phyloP scores from a whole-genome alignment of 176 grass and related monocot genomes.

The Echinochloa phyllopogon region DNA sequence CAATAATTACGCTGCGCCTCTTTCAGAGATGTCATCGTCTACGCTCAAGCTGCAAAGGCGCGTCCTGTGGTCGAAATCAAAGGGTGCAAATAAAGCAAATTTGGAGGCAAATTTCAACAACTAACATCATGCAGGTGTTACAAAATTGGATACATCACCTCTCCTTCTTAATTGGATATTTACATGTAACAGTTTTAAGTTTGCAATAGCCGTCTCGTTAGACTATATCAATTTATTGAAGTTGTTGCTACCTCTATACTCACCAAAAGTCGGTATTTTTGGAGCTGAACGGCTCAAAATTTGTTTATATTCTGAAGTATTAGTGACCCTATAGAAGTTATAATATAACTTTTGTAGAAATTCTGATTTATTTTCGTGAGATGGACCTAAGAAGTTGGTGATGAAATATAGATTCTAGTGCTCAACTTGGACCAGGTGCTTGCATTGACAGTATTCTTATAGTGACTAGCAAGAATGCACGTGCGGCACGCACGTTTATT shows the following conservation, averaged over 20 bases:
- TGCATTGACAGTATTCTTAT: too few species aligned
- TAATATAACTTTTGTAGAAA: neutral
- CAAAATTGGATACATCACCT: neutral
- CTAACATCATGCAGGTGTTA: neutral
- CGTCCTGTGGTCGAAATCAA: neutral
- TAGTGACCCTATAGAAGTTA: neutral
- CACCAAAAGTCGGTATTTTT: neutral
- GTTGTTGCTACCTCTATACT: neutral
- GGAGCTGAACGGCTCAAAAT: too few species aligned
- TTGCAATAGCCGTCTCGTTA: neutral
- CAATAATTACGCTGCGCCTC: conserved; percentile 70
- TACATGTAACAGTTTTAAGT: neutral
- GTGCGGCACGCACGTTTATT: too few species aligned
- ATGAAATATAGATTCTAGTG: too few species aligned
- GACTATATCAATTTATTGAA: neutral
- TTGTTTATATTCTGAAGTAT: neutral
- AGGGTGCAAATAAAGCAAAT: neutral
- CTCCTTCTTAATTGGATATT: neutral
- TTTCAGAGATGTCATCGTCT: conserved; percentile 28
- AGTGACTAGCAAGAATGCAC: too few species aligned
- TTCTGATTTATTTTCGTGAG: neutral
- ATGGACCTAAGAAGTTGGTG: too few species aligned
- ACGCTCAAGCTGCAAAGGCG: neutral
- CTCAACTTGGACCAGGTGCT: too few species aligned
- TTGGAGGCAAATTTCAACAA: neutral